These are phyloP conservation scores for Pleurotus salmoneostramineus DNA, from an alignment of 768 basidiomycete genomes.

Conservation along the genomic window DNA sequence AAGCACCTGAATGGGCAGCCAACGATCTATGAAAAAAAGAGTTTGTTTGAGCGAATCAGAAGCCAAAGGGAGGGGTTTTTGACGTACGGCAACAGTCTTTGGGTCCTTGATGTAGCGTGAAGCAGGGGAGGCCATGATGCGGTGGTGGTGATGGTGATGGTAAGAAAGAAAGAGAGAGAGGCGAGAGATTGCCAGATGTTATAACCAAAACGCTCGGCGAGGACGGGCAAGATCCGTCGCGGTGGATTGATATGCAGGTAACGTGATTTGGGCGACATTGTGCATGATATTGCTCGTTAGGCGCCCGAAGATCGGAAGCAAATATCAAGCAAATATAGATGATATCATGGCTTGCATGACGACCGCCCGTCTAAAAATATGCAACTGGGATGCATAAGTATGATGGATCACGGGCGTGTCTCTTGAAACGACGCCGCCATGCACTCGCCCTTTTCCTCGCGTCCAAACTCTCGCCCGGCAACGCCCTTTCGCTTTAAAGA, in stretches of 20 bases:
- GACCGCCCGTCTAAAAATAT: too few relatives aligned
- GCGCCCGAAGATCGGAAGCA: too few relatives aligned
- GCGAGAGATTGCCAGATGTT: too few relatives aligned
- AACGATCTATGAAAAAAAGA: constrained; percentile 56
- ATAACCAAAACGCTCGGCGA: not conserved
- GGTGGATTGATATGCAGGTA: not conserved
- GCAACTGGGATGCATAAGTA: too few relatives aligned
- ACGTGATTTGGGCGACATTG: not conserved
- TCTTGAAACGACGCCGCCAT: not conserved
- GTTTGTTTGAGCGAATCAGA: constrained; percentile 8
- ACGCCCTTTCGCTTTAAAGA: constrained; percentile 38
- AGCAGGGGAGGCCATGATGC: constrained; percentile 22
- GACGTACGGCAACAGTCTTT: constrained; percentile 75
- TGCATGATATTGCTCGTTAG: not conserved
- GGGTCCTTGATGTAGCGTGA: constrained; percentile 59
- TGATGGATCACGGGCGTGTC: too few relatives aligned
- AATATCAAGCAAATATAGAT: too few relatives aligned
- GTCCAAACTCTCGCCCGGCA: constrained; percentile 28
- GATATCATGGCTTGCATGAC: too few relatives aligned
- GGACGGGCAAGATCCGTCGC: constrained; percentile 18
- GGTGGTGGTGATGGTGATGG: not conserved
- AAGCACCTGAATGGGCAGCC: constrained; percentile 94
- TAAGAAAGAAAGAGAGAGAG: constrained; percentile 1
- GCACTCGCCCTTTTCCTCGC: constrained; percentile 6
- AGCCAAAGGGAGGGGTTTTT: not conserved